Evolutionary conservation across 345 rosid species (phyloP).

Genomic region (Rhizophora apiculata): DNA sequence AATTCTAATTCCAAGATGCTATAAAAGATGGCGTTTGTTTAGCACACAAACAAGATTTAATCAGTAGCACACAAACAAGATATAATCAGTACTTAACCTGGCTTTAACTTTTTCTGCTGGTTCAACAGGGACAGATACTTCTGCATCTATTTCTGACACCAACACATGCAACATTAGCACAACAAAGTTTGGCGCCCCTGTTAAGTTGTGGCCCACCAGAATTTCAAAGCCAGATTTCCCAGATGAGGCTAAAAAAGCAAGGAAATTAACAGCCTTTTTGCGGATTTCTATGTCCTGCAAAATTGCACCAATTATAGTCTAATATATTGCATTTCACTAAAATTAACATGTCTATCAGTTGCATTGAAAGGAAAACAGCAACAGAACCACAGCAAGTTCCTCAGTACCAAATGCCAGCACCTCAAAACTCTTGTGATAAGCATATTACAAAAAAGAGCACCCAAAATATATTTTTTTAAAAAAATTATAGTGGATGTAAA

Average conservation of each 20-base stretch:
- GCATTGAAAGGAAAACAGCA: background rate
- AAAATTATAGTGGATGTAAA: background rate
- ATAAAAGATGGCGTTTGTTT: background rate
- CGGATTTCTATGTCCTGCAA: conserved; percentile 76
- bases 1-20: too few species aligned
- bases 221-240: conserved; percentile 72
- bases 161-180: conserved; percentile 67
- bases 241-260: conserved; percentile 74
- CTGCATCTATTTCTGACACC: conserved; percentile 57
- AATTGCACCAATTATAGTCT: conserved; percentile 11
- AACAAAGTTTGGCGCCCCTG: conserved; percentile 55
- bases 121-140: conserved; percentile 34
- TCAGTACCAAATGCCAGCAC: too few species aligned
- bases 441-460: background rate
- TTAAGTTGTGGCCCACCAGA: conserved; percentile 43
- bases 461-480: background rate
- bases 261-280: conserved; percentile 49
- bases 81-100: conserved; percentile 56
- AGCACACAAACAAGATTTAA: background rate
- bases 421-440: too few species aligned
- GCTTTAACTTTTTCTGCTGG: conserved; percentile 50
- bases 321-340: conserved; percentile 3
- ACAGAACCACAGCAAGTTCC: background rate
- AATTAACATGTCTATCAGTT: background rate
- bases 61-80: background rate